Conservation (phyloP, 1,284 basidiomycete genomes). For the Cryptococcus sp. region DNA sequence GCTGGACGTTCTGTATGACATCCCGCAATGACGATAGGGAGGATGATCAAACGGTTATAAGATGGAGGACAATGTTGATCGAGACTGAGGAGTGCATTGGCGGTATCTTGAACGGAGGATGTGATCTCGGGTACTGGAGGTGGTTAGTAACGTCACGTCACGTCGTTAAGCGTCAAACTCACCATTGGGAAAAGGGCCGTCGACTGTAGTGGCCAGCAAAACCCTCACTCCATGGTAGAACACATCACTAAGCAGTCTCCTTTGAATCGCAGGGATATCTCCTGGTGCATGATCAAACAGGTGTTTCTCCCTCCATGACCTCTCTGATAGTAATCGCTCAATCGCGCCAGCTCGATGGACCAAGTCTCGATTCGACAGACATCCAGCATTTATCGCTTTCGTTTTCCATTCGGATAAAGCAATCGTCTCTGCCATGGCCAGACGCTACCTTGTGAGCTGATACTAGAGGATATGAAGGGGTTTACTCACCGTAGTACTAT, state of each 20-base stretch:
- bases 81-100: background rate
- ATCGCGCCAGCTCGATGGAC: conserved; percentile 56
- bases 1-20: conserved; percentile 7
- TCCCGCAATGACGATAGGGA: conserved; percentile 14
- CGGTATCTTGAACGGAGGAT: background rate
- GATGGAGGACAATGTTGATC: background rate
- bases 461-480: too few species aligned
- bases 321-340: conserved; percentile 44
- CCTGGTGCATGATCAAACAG: background rate
- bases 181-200: conserved; percentile 5
- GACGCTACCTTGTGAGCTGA: background rate
- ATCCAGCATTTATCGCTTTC: conserved; percentile 42
- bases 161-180: background rate
- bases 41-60: conserved; percentile 62
- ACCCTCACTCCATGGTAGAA: conserved; percentile 13
- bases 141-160: background rate
- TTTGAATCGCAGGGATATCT: conserved; percentile 4
- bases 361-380: conserved; percentile 51
- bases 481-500: background rate
- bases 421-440: background rate
- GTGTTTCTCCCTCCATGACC: conserved; percentile 10
- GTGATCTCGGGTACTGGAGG: background rate
- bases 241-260: conserved; percentile 7
- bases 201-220: conserved; percentile 8
- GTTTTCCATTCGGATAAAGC: background rate